Evolutionary conservation across 306 rosid genomes (phyloP).

Genomic region (Ziziphus jujuba): DNA sequence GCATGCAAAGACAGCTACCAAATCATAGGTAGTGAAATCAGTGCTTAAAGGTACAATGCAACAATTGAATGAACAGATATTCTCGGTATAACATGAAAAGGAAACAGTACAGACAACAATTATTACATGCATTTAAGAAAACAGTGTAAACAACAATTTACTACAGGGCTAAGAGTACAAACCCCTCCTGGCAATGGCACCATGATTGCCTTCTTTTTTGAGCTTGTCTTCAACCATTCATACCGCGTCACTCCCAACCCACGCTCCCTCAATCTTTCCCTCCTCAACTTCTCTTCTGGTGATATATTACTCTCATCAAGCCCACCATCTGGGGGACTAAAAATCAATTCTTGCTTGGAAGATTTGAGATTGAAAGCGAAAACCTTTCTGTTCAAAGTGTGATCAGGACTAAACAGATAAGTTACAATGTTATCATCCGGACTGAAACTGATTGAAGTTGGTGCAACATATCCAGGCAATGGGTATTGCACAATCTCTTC

Average conservation of each 20-base stretch:
- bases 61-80: too few relatives aligned
- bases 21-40: too few relatives aligned
- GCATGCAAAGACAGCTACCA: too few relatives aligned
- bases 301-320: conserved; percentile 87
- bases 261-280: conserved; percentile 94
- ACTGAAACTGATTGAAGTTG: conserved; percentile 79
- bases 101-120: neutral
- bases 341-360: conserved; percentile 57
- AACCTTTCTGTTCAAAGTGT: conserved; percentile 65
- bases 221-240: conserved; percentile 85
- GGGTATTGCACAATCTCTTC: conserved; percentile 94
- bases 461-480: conserved; percentile 82
- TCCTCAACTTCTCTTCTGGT: conserved; percentile 85
- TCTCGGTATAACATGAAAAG: neutral
- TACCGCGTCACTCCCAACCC: conserved; percentile 93
- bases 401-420: conserved; percentile 78
- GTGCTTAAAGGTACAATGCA: too few relatives aligned
- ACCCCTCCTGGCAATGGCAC: conserved; percentile 99
- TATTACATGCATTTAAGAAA: neutral
- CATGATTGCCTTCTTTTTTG: conserved; percentile 62
- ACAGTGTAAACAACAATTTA: neutral
- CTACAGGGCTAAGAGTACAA: conserved; percentile 34
- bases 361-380: conserved; percentile 63
- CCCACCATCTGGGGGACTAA: conserved; percentile 90
- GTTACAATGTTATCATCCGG: conserved; percentile 68